These are phyloP conservation scores for Emergomyces orientalis DNA, from an alignment of 2,329 filamentous ascomycete genomes.

Conservation along the genomic window DNA sequence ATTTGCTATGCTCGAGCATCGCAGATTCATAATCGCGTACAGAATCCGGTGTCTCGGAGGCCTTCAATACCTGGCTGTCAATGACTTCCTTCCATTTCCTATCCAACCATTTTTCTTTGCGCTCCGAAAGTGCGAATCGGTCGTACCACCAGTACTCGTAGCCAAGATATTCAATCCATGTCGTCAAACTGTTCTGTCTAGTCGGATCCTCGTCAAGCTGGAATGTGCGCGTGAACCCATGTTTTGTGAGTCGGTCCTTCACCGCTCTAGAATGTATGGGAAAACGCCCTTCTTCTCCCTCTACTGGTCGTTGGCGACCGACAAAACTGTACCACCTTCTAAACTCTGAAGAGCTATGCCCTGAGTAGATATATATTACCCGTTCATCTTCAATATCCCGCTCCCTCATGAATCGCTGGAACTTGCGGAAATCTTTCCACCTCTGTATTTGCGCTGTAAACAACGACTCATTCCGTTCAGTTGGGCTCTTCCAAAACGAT, in stretches of 20 bases:
- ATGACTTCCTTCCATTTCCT: neutral
- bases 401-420: neutral
- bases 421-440: neutral
- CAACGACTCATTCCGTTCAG: neutral
- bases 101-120: neutral
- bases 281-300: neutral
- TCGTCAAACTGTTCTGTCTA: neutral
- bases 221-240: conserved; percentile 3
- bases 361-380: neutral
- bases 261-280: neutral
- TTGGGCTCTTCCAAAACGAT: conserved; percentile 1
- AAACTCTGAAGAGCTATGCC: neutral
- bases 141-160: conserved; percentile 5
- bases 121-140: neutral
- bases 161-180: conserved; percentile 9
- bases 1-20: neutral
- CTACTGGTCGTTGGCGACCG: neutral
- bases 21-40: neutral
- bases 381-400: neutral
- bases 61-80: neutral
- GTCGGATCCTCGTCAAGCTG: conserved; percentile 5
- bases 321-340: neutral
- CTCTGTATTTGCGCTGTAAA: neutral
- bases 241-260: conserved; percentile 5
- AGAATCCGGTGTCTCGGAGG: neutral